A percentile compares a stretch with the other conserved stretches of the same genome.
Evolutionary conservation across 441 rosid genomes (phyloP).

Genomic region (Croton setiger): DNA sequence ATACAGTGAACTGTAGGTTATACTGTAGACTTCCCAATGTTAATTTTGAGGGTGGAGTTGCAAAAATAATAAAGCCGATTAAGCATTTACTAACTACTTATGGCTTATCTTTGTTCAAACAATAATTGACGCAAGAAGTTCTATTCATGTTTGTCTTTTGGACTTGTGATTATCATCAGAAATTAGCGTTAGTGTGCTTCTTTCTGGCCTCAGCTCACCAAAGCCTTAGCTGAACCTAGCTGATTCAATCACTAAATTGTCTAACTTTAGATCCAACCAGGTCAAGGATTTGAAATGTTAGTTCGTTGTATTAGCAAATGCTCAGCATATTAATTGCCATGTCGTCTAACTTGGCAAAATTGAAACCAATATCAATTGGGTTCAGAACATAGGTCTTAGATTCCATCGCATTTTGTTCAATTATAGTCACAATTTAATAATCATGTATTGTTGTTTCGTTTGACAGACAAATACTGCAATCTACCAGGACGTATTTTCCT

Average conservation of each 20-base stretch:
- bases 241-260: too few relatives aligned
- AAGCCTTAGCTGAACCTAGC: too few relatives aligned
- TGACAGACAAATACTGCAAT: conserved; percentile 79
- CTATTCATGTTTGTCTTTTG: too few relatives aligned
- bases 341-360: background rate
- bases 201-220: too few relatives aligned
- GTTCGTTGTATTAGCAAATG: background rate
- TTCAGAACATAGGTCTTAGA: too few relatives aligned
- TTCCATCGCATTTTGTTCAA: background rate
- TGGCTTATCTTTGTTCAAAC: too few relatives aligned
- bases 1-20: background rate
- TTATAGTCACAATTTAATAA: conserved; percentile 10
- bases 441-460: conserved; percentile 16
- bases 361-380: background rate
- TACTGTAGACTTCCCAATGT: background rate
- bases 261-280: background rate
- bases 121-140: too few relatives aligned
- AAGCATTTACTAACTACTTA: too few relatives aligned
- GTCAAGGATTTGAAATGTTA: background rate
- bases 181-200: too few relatives aligned
- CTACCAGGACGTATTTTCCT: conserved; percentile 93
- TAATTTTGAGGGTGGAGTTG: background rate
- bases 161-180: too few relatives aligned
- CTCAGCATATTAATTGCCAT: background rate
- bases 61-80: too few relatives aligned